A percentile compares a stretch with the other conserved stretches of the same genome.
These are phyloP conservation scores for Crepidotus variabilis DNA, from an alignment of 768 basidiomycete genomes.

Conservation along the genomic window DNA sequence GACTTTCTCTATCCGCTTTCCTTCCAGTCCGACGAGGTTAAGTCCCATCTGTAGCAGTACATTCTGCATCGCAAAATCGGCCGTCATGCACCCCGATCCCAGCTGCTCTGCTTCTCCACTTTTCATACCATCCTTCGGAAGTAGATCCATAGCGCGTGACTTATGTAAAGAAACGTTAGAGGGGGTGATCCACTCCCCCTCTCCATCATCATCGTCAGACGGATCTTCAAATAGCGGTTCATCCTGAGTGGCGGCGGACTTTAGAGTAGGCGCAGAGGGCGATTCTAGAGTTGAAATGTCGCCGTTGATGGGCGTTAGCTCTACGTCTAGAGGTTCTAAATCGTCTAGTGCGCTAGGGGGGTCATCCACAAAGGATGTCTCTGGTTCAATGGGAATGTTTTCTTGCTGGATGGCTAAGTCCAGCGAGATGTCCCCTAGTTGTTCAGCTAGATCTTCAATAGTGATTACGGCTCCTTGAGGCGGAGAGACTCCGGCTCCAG, in stretches of 20 bases:
- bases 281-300: conserved; percentile 12
- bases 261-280: conserved; percentile 7
- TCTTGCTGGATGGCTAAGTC: conserved; percentile 5
- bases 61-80: conserved; percentile 99
- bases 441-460: conserved; percentile 13
- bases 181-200: conserved; percentile 97
- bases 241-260: conserved; percentile 6
- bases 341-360: no score
- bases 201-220: conserved; percentile 74
- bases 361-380: conserved; percentile 5
- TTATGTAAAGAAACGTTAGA: conserved; percentile 82
- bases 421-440: conserved; percentile 10
- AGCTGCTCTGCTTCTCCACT: conserved; percentile 40
- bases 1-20: conserved; percentile 84
- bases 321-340: conserved; percentile 42
- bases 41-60: conserved; percentile 93
- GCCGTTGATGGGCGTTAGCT: conserved; percentile 33
- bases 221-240: conserved; percentile 68
- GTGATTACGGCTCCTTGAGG: conserved; percentile 8
- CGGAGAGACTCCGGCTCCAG: conserved; percentile 5
- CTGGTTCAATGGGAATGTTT: no score
- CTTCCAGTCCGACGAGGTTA: conserved; percentile 84
- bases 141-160: conserved; percentile 78
- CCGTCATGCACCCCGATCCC: conserved; percentile 89
- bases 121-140: conserved; percentile 51